Conservation (phyloP, 305 asterid species). For the Fraxinus dipetala region DNA sequence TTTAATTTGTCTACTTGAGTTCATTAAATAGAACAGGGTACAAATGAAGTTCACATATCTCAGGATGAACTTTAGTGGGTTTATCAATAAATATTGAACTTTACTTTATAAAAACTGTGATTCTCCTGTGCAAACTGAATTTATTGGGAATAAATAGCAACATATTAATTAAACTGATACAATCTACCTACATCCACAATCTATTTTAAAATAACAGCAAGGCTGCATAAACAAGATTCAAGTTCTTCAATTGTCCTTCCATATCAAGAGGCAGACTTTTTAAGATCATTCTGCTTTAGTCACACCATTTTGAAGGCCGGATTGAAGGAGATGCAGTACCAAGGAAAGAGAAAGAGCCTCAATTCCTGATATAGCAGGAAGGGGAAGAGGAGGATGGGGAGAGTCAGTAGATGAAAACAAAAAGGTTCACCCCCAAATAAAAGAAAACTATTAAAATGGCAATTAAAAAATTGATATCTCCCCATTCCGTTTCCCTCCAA, state of each 20-base stretch:
- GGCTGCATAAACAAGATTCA: background rate
- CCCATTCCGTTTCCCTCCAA: background rate
- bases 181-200: constrained; percentile 11
- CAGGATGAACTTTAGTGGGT: background rate
- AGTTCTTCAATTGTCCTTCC: background rate
- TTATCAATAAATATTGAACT: constrained; percentile 2
- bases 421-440: background rate
- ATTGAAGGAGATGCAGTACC: background rate
- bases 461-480: background rate
- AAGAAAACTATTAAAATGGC: background rate
- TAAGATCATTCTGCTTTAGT: constrained; percentile 7
- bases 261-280: background rate
- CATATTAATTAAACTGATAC: background rate
- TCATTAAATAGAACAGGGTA: constrained; percentile 1
- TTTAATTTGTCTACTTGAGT: constrained; percentile 8
- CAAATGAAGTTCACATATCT: background rate
- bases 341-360: background rate
- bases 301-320: background rate
- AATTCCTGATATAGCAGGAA: background rate
- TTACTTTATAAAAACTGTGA: background rate
- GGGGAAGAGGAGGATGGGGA: background rate
- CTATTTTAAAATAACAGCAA: constrained; percentile 9
- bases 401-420: background rate
- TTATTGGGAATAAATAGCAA: background rate
- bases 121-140: constrained; percentile 6